These are phyloP conservation scores for Diaporthe caulivora DNA, from an alignment of 2,329 filamentous ascomycete genomes.

Conservation along the genomic window DNA sequence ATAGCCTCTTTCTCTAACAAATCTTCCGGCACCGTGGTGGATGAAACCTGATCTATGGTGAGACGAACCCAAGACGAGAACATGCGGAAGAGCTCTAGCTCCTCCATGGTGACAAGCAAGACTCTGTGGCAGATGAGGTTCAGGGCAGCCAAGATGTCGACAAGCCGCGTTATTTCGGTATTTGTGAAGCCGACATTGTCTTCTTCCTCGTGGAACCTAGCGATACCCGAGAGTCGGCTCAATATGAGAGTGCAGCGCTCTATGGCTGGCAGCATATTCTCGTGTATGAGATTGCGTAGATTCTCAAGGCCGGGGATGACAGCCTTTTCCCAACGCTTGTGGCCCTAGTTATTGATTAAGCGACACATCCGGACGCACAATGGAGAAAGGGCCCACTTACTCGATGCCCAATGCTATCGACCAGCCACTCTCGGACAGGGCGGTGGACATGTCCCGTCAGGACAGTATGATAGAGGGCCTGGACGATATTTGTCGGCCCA, in stretches of 20 bases:
- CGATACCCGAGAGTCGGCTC: slow-evolving; percentile 85
- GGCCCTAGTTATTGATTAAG: slow-evolving; percentile 68
- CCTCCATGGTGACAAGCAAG: slow-evolving; percentile 77
- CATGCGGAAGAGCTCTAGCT: slow-evolving; percentile 80
- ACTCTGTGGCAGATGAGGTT: slow-evolving; percentile 81
- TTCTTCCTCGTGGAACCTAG: slow-evolving; percentile 79
- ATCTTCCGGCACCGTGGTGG: slow-evolving; percentile 76
- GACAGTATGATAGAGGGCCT: slow-evolving; percentile 85
- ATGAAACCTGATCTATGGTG: slow-evolving; percentile 82
- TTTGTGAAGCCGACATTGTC: slow-evolving; percentile 76
- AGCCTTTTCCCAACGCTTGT: slow-evolving; percentile 95
- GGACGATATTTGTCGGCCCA: slow-evolving; percentile 73
- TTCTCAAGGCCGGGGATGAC: slow-evolving; percentile 82
- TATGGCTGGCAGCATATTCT: slow-evolving; percentile 89
- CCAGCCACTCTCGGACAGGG: slow-evolving; percentile 86
- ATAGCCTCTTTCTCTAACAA: slow-evolving; percentile 81
- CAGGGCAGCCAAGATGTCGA: slow-evolving; percentile 81
- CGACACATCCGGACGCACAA: not conserved
- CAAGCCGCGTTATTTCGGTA: slow-evolving; percentile 71
- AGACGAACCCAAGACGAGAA: slow-evolving; percentile 89
- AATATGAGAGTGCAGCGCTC: slow-evolving; percentile 86
- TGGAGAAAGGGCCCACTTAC: slow-evolving; percentile 59
- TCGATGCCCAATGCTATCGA: slow-evolving; percentile 83
- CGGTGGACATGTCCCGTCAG: slow-evolving; percentile 85
- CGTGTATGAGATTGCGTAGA: slow-evolving; percentile 82